Evolutionary conservation across 2,329 filamentous ascomycete species (phyloP).

Genomic region (Eutypella sp.): DNA sequence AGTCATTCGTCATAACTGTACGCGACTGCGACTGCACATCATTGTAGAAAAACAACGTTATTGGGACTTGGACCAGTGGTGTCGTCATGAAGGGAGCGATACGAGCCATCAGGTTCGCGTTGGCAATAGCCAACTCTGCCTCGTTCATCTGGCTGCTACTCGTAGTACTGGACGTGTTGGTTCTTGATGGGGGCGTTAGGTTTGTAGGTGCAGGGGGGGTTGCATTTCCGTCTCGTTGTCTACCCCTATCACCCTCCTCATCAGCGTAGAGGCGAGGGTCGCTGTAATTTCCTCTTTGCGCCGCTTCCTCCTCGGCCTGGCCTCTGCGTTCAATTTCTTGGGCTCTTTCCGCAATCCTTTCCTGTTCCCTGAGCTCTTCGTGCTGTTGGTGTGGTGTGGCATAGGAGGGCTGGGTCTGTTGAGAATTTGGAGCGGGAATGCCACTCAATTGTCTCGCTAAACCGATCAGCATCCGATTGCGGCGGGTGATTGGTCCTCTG

Average conservation of each 20-base stretch:
- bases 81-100: constrained; percentile 87
- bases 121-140: constrained; percentile 72
- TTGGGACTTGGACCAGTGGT: constrained; percentile 68
- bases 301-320: constrained; percentile 64
- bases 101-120: constrained; percentile 81
- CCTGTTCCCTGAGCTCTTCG: constrained; percentile 50
- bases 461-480: constrained; percentile 81
- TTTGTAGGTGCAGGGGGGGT: constrained; percentile 36
- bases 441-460: constrained; percentile 84
- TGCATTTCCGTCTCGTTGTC: constrained; percentile 16
- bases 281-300: constrained; percentile 68
- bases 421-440: constrained; percentile 62
- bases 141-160: constrained; percentile 58
- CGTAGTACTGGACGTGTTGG: constrained; percentile 28
- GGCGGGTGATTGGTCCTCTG: constrained; percentile 75
- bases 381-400: constrained; percentile 33
- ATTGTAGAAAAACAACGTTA: constrained; percentile 96
- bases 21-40: constrained; percentile 74
- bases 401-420: constrained; percentile 25
- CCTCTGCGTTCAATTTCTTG: constrained; percentile 70
- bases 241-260: constrained; percentile 32
- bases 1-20: constrained; percentile 79
- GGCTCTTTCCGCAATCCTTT: constrained; percentile 69
- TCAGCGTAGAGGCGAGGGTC: constrained; percentile 51
- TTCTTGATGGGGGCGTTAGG: constrained; percentile 35